Percentiles rank a stretch among this genome's conserved stretches.
Evolutionary conservation across 306 rosid species (phyloP).

Genomic region (Comarum palustre): DNA sequence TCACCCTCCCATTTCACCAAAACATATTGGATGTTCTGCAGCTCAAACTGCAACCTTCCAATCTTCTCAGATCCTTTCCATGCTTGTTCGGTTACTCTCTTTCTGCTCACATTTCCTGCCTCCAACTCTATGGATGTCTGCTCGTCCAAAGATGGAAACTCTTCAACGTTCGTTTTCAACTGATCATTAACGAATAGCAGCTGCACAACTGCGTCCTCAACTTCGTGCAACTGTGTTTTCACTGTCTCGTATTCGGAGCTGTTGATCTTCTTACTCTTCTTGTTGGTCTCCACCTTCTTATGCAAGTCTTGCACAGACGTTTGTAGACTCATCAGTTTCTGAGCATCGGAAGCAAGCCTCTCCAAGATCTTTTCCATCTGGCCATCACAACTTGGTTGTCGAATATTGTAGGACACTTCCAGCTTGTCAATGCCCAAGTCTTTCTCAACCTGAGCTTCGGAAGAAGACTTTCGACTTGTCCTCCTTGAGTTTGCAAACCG

Average conservation of each 20-base stretch:
- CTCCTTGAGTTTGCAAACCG: slow-evolving; percentile 35
- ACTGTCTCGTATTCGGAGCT: slow-evolving; percentile 56
- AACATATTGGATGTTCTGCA: slow-evolving; percentile 73
- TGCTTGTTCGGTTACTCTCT: slow-evolving; percentile 60
- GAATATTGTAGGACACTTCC: slow-evolving; percentile 46
- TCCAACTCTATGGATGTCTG: slow-evolving; percentile 44
- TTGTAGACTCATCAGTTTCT: slow-evolving; percentile 56
- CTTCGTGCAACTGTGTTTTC: slow-evolving; percentile 64
- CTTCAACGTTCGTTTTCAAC: slow-evolving; percentile 53
- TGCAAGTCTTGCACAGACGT: slow-evolving; percentile 56
- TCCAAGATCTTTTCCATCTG: slow-evolving; percentile 65
- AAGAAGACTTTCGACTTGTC: slow-evolving; percentile 38
- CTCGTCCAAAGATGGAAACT: slow-evolving; percentile 37
- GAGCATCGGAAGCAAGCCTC: slow-evolving; percentile 69
- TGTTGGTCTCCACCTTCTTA: slow-evolving; percentile 53
- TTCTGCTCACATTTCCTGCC: slow-evolving; percentile 40
- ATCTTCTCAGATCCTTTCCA: slow-evolving; percentile 69
- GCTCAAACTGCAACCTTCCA: slow-evolving; percentile 76
- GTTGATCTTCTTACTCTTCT: slow-evolving; percentile 46
- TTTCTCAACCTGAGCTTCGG: slow-evolving; percentile 62
- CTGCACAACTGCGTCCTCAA: slow-evolving; percentile 64
- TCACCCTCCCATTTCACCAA: slow-evolving; percentile 68
- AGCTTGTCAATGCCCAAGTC: slow-evolving; percentile 72
- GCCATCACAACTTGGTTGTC: slow-evolving; percentile 45
- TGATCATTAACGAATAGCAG: slow-evolving; percentile 55